phyloP scores from a whole-genome alignment of 176 grass and related monocot genomes.

The Rhipidocladum racemiflorum region DNA sequence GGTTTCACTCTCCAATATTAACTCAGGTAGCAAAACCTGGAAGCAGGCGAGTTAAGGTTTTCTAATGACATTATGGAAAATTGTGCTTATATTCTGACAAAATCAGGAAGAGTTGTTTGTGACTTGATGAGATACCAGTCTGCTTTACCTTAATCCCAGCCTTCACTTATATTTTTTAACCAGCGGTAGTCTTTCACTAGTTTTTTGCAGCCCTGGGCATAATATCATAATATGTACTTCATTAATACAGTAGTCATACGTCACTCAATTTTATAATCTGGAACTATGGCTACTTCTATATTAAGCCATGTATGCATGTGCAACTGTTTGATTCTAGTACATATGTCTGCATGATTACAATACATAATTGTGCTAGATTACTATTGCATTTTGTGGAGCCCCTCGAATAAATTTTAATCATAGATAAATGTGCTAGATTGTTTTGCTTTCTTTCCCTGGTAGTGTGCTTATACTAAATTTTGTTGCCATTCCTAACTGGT shows the following conservation, averaged over 20 bases:
- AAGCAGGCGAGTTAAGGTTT: not conserved
- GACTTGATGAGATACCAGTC: not conserved
- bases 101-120: not conserved
- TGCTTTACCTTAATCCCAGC: not conserved
- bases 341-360: not conserved
- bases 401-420: not conserved
- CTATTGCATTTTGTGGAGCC: not conserved
- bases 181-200: not conserved
- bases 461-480: not conserved
- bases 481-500: not conserved
- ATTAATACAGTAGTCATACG: not conserved
- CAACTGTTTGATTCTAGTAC: constrained; percentile 12
- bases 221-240: not conserved
- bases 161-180: not conserved
- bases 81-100: constrained; percentile 24
- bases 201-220: not conserved
- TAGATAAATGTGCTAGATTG: not conserved
- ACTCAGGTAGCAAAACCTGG: not conserved
- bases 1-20: not conserved
- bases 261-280: not conserved
- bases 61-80: not conserved
- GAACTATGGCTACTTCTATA: not conserved
- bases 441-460: not conserved
- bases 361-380: not conserved
- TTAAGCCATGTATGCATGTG: not conserved